Percentiles rank a stretch among this genome's conserved stretches.
phyloP scores from a whole-genome alignment of 2,329 filamentous ascomycete genomes.

The Davidsoniella eucalypti region DNA sequence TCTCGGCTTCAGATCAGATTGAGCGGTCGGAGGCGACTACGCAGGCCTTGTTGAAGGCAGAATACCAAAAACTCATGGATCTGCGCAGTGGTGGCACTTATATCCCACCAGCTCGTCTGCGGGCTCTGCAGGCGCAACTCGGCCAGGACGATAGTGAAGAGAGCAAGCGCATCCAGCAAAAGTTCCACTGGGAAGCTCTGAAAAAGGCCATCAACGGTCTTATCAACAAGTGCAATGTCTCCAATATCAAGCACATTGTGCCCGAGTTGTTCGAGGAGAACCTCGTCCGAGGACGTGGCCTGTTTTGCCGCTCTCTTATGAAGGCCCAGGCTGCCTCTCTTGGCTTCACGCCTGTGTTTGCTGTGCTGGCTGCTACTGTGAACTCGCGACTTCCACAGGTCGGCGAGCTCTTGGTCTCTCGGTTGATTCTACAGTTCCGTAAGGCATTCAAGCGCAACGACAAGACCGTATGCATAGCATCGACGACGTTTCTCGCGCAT shows the following conservation, averaged over 20 bases:
- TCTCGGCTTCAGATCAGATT: slow-evolving; percentile 17
- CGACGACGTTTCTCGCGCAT: slow-evolving; percentile 88
- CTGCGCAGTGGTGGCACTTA: slow-evolving; percentile 94
- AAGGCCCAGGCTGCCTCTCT: slow-evolving; percentile 93
- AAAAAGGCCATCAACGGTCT: slow-evolving; percentile 98
- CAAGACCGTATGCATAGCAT: slow-evolving; percentile 85
- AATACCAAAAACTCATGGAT: slow-evolving; percentile 80
- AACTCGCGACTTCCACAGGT: slow-evolving; percentile 95
- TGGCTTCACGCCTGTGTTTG: slow-evolving; percentile 92
- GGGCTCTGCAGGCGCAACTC: slow-evolving; percentile 88
- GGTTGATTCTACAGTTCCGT: slow-evolving; percentile 79
- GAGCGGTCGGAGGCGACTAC: slow-evolving; percentile 61
- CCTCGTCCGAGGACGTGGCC: slow-evolving; percentile 69
- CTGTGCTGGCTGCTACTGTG: slow-evolving; percentile 87
- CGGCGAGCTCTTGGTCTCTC: slow-evolving; percentile 73
- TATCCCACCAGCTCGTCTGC: slow-evolving; percentile 78
- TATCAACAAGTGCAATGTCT: slow-evolving; percentile 98
- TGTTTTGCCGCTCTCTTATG: slow-evolving; percentile 95
- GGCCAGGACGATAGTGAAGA: slow-evolving; percentile 93
- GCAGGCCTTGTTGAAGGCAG: slow-evolving; percentile 73
- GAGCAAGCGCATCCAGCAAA: slow-evolving; percentile 79
- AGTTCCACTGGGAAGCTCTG: slow-evolving; percentile 63
- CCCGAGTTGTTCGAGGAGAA: slow-evolving; percentile 95
- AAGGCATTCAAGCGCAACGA: slow-evolving; percentile 95
- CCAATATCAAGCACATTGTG: slow-evolving; percentile 95